Conservation (phyloP, 2,329 filamentous ascomycete genomes). For the Colletotrichum aenigma region DNA sequence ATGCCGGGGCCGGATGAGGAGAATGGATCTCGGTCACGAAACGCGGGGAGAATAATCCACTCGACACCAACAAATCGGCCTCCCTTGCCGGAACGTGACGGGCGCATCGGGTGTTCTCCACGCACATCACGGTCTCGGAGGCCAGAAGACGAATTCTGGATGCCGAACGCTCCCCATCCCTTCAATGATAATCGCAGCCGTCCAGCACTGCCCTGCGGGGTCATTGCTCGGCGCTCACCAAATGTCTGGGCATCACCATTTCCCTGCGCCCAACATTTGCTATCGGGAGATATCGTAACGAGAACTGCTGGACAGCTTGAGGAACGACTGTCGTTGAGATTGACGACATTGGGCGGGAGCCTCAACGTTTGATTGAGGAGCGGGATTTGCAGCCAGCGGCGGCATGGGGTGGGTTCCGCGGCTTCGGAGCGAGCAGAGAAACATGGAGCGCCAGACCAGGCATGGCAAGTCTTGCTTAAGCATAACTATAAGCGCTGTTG, state of each 20-base stretch:
- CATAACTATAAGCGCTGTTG: not conserved
- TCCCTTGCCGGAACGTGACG: not conserved
- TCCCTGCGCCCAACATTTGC: not conserved
- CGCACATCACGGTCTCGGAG: constrained; percentile 6
- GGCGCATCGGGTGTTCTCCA: not conserved
- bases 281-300: not conserved
- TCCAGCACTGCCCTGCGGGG: constrained; percentile 19
- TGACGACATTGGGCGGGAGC: constrained; percentile 4
- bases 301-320: not conserved
- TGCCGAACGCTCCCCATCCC: constrained; percentile 8
- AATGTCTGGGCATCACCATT: constrained; percentile 6
- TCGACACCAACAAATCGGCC: not conserved
- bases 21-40: not conserved
- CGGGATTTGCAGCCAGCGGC: not conserved
- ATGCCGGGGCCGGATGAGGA: constrained; percentile 2
- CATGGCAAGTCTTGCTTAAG: not conserved
- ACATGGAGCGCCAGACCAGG: not conserved
- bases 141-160: constrained; percentile 8
- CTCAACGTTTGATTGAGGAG: constrained; percentile 9
- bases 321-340: constrained; percentile 11
- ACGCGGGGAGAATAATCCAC: constrained; percentile 2
- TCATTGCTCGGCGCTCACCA: constrained; percentile 7
- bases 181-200: not conserved
- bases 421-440: not conserved
- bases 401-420: constrained; percentile 1